These are phyloP conservation scores for Dothideomycetes sp. DNA, from an alignment of 2,329 filamentous ascomycete genomes.

Conservation along the genomic window DNA sequence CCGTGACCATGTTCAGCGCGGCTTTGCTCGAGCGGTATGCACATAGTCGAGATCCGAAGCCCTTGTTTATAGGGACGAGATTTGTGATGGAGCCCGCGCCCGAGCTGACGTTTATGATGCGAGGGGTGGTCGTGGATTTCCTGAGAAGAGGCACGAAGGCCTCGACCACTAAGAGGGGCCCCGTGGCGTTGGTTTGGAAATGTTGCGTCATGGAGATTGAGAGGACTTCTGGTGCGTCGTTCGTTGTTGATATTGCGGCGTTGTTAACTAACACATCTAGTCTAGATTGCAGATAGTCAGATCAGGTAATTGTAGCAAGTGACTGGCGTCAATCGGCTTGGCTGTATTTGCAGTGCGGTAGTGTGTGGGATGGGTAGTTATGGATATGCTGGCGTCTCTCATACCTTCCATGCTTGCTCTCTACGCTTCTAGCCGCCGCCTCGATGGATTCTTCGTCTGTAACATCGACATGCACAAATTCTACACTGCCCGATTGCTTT, in stretches of 20 bases:
- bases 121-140: slow-evolving; percentile 12
- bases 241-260: slow-evolving; percentile 19
- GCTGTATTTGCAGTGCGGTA: too few relatives aligned
- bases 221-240: slow-evolving; percentile 13
- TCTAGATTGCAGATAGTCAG: too few relatives aligned
- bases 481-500: slow-evolving; percentile 11
- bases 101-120: slow-evolving; percentile 26
- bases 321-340: too few relatives aligned
- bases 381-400: too few relatives aligned
- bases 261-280: slow-evolving; percentile 30
- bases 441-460: slow-evolving; percentile 13
- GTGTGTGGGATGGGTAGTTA: too few relatives aligned
- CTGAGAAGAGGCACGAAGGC: slow-evolving; percentile 18
- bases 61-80: slow-evolving; percentile 16
- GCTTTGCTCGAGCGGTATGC: slow-evolving; percentile 27
- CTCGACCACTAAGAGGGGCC: slow-evolving; percentile 14
- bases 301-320: too few relatives aligned
- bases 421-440: slow-evolving; percentile 12
- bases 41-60: slow-evolving; percentile 17
- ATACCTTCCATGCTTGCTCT: slow-evolving; percentile 15
- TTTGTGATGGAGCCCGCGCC: slow-evolving; percentile 24
- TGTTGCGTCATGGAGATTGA: slow-evolving; percentile 13
- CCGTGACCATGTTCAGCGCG: slow-evolving; percentile 28
- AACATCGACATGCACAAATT: slow-evolving; percentile 16
- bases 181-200: slow-evolving; percentile 19